These are phyloP conservation scores for Debaryomyces robertsiae DNA, from an alignment of 1,139 yeast species.

Conservation along the genomic window DNA sequence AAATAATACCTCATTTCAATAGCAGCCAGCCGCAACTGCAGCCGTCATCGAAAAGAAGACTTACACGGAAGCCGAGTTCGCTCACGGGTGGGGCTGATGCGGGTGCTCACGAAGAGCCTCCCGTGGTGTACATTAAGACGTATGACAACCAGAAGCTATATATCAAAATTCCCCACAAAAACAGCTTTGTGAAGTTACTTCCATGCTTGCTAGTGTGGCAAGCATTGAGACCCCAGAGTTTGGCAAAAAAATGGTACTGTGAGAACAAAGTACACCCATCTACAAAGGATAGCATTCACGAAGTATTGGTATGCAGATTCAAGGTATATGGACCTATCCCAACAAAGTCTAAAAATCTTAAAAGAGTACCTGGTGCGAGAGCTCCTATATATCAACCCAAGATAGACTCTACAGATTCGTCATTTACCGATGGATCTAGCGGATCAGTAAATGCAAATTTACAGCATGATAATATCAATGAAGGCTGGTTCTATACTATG, in stretches of 20 bases:
- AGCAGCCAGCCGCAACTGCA: slow-evolving; percentile 16
- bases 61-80: slow-evolving; percentile 12
- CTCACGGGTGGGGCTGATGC: slow-evolving; percentile 3
- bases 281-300: slow-evolving; percentile 36
- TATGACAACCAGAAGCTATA: slow-evolving; percentile 50
- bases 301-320: slow-evolving; percentile 62
- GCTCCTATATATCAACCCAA: slow-evolving; percentile 48
- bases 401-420: slow-evolving; percentile 10
- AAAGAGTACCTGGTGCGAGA: slow-evolving; percentile 44
- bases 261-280: slow-evolving; percentile 39
- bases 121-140: slow-evolving; percentile 50
- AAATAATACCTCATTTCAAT: slow-evolving; percentile 33
- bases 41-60: slow-evolving; percentile 13
- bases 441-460: slow-evolving; percentile 5
- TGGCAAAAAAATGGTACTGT: slow-evolving; percentile 59
- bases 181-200: slow-evolving; percentile 52
- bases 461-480: slow-evolving; percentile 30
- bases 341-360: slow-evolving; percentile 42
- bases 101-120: slow-evolving; percentile 31
- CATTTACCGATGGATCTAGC: slow-evolving; percentile 7
- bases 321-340: slow-evolving; percentile 66
- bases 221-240: slow-evolving; percentile 56
- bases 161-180: slow-evolving; percentile 45
- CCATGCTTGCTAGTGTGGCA: slow-evolving; percentile 66
- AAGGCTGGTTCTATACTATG: slow-evolving; percentile 77